phyloP scores from a whole-genome alignment of 305 asterid species.

The Fraxinus velutina region DNA sequence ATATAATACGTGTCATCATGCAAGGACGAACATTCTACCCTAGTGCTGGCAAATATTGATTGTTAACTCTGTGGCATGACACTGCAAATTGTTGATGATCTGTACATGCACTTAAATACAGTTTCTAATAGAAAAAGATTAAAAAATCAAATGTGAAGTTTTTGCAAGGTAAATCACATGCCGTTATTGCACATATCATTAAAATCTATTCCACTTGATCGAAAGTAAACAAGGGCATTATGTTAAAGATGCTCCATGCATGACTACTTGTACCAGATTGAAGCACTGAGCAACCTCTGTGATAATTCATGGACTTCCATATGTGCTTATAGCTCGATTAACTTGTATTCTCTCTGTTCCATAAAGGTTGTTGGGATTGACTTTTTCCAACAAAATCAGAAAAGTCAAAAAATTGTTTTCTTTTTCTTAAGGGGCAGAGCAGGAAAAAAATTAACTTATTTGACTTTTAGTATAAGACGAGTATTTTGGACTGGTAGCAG shows the following conservation, averaged over 20 bases:
- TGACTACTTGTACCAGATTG: background rate
- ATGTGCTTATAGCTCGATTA: background rate
- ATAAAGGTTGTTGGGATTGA: background rate
- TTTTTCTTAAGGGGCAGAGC: background rate
- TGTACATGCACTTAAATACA: background rate
- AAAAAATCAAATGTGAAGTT: background rate
- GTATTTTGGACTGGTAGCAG: background rate
- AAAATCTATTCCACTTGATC: background rate
- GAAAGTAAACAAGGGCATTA: background rate
- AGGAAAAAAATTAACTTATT: background rate
- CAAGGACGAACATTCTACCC: background rate
- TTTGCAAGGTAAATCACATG: background rate
- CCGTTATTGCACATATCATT: background rate
- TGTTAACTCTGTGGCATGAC: background rate
- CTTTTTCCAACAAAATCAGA: background rate
- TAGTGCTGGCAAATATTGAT: background rate
- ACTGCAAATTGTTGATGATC: background rate
- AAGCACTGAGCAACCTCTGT: background rate
- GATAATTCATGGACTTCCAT: background rate
- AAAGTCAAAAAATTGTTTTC: background rate
- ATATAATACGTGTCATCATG: background rate
- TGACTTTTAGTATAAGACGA: background rate
- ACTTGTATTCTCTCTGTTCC: background rate
- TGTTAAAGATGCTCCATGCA: background rate
- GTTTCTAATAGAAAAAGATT: background rate